Base-by-base conservation (phyloP, 345 rosid species). In the Eucalyptus coolabah region DNA sequence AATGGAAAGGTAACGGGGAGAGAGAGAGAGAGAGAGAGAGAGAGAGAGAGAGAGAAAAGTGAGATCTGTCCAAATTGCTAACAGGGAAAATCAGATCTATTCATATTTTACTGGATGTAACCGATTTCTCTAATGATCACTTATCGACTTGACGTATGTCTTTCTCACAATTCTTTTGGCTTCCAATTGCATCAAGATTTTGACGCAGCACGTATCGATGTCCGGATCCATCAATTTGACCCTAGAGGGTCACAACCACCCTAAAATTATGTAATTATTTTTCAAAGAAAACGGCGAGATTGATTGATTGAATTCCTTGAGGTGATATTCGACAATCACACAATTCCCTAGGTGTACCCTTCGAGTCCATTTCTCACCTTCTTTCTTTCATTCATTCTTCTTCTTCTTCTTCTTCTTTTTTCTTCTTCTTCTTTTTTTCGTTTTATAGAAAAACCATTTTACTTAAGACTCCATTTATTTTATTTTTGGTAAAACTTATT, bases 401-500 rank as follows among this genome's bases (percentile, higher is more conserved):
- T 1, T 9, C 28, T 28, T 12, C 63, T 5, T 4, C 54, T 59
- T 26, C 6, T 24, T 5, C 6, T 59, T 24, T 5, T 3, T 59
- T 9, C 5, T 26, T 5, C 16, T 5, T 60, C 7, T 60, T 13
- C 15, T 59, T 4, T 7, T 4, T 2, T 10, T 59, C 32, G 0
- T 12, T 11, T 26, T 12, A 59, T 59, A 26, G 65, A 26, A 59
- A 59, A 26, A 59, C 3, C 65, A 59, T 24, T 59, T 59, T 59
- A 26, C 8, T 28, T 60, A 11, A 56, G 63, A 24, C 63, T 56
- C 28, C 28, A 59, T 59, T 26, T 59, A 26, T 2, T 26, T 12
- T 47, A 3, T 45, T 47, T 47, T 47, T 47, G 49, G 49, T 47
- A 47, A 47, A 47, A 56, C 9, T 23, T 56, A 23, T 4, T 26